Evolutionary conservation across 2,329 filamentous ascomycete species (phyloP), one percentile per base, ranked within the genome.

Genomic region (Epichloe elymi): DNA sequence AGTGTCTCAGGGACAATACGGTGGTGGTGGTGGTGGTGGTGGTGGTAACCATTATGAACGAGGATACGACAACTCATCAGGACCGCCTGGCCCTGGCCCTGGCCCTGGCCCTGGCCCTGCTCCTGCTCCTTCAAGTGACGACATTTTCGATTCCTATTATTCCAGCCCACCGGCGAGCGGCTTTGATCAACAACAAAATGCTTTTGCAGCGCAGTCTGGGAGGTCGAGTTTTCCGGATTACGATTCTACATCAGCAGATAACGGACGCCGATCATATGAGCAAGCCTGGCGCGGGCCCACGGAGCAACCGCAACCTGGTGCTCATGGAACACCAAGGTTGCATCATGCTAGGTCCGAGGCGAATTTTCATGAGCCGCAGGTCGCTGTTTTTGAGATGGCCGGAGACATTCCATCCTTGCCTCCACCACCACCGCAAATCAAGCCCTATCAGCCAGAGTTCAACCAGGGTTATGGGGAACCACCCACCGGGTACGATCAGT

Each of bases 361-460:
- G 33, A 78, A 85, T 60, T 67, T 85, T 52, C 73, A 78, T 37
- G 74, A 80, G 56, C 74, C 77, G 3, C 80, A 86, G 58, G 73
- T 79, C 2, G 85, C 85, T 8, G 75, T 86, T 1, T 88, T 88
- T 57, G 86, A 88, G 60, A 84, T 90, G 75, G 81, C 79, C 2
- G 75, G 70, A 26, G 82, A 86, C 57, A 71, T 74, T 19, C 79
- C 79, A 20, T 69, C 73, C 3, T 66, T 82, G 33, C 80, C 82
- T 11, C 71, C 68, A 40, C 71, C 68, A 40, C 67, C 74, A 60
- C 74, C 67, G 50, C 53, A 58, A 15, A 55, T 62, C 49, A 49
- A 61, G 53, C 53, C 61, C 23, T 65, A 64, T 45, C 63, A 59
- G 19, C 57, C 60, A 45, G 57, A 51, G 19, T 58, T 53, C 33